These are phyloP conservation scores for Bolboschoenoplectus hybrid DNA, from an alignment of 202 grass and related monocot genomes.

Conservation along the genomic window DNA sequence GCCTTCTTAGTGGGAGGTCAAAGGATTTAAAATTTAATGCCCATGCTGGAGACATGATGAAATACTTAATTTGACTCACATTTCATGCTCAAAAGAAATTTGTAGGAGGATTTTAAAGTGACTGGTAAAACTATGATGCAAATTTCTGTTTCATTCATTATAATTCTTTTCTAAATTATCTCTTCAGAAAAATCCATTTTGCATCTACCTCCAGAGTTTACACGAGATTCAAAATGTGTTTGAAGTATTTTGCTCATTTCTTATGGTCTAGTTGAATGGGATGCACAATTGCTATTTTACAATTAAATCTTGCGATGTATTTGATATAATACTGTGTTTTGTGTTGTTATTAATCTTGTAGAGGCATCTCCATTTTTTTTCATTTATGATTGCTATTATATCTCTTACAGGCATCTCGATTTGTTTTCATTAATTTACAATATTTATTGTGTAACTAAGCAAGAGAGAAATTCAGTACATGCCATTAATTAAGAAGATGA, in stretches of 20 bases:
- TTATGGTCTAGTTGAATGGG: background rate
- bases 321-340: background rate
- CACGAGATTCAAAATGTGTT: background rate
- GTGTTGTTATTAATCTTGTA: background rate
- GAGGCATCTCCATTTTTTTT: constrained; percentile 1
- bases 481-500: background rate
- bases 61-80: background rate
- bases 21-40: background rate
- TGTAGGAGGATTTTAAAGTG: background rate
- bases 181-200: background rate
- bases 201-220: background rate
- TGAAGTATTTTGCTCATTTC: background rate
- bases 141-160: background rate
- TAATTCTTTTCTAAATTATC: background rate
- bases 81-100: constrained; percentile 10
- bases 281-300: background rate
- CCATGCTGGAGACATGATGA: background rate
- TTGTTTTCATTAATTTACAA: background rate
- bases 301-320: background rate
- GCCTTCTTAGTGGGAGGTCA: background rate
- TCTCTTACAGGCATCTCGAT: background rate
- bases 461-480: background rate
- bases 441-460: background rate
- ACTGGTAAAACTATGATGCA: background rate
- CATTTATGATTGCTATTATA: background rate